These are phyloP conservation scores for Artemisia annua DNA, from an alignment of 129 eudicot species.

Conservation along the genomic window DNA sequence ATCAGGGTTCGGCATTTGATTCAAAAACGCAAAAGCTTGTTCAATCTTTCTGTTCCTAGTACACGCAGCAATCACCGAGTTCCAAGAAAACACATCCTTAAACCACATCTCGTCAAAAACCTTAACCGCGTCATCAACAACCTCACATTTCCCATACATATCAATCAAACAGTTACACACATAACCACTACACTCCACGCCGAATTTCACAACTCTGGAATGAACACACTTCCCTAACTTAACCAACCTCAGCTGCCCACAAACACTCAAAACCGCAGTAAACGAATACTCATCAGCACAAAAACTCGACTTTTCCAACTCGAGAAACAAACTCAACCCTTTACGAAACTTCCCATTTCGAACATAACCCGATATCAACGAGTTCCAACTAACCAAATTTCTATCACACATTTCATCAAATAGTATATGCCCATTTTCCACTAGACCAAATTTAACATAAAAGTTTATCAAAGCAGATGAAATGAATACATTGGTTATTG, in stretches of 20 bases:
- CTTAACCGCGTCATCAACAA: slow-evolving; percentile 46
- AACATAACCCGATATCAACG: slow-evolving; percentile 76
- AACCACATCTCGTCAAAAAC: slow-evolving; percentile 43
- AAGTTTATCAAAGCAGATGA: slow-evolving; percentile 62
- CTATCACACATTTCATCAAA: slow-evolving; percentile 74
- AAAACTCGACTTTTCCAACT: slow-evolving; percentile 51
- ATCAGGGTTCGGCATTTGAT: slow-evolving; percentile 67
- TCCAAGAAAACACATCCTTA: slow-evolving; percentile 75
- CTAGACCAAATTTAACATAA: slow-evolving; percentile 49
- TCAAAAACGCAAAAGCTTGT: slow-evolving; percentile 47
- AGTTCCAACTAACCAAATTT: slow-evolving; percentile 78
- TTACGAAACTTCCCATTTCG: slow-evolving; percentile 52
- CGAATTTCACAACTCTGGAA: slow-evolving; percentile 56
- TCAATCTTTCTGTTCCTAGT: slow-evolving; percentile 62
- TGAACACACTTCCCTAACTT: slow-evolving; percentile 57
- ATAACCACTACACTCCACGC: slow-evolving; percentile 51
- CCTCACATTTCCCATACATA: slow-evolving; percentile 79
- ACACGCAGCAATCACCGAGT: slow-evolving; percentile 66
- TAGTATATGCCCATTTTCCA: slow-evolving; percentile 56
- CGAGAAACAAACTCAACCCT: slow-evolving; percentile 54
- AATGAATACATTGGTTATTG: slow-evolving; percentile 39
- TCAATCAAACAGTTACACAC: slow-evolving; percentile 75
- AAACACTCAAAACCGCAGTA: slow-evolving; percentile 61
- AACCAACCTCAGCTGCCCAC: slow-evolving; percentile 53
- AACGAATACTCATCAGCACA: slow-evolving; percentile 64